Evolutionary conservation across 441 rosid genomes (phyloP).

Genomic region (Corymbia citriodora): DNA sequence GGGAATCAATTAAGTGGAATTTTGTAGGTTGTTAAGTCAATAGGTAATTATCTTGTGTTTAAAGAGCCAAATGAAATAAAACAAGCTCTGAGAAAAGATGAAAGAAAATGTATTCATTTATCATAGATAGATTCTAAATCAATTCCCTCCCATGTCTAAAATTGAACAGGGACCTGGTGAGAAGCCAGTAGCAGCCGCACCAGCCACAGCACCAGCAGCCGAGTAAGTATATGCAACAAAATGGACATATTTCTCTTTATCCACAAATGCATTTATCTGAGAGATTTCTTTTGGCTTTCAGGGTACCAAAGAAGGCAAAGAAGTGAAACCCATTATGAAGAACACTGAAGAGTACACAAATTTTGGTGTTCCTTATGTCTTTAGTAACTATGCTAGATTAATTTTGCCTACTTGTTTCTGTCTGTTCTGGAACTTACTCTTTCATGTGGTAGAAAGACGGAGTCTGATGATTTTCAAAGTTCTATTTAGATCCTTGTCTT

Average conservation of each 20-base stretch:
- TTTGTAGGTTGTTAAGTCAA: neutral
- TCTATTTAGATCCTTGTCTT: neutral
- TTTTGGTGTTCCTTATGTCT: neutral
- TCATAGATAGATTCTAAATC: neutral
- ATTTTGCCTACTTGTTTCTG: neutral
- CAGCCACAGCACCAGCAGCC: constrained; percentile 23
- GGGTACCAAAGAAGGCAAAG: constrained; percentile 62
- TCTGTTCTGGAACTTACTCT: neutral
- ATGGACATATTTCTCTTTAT: neutral
- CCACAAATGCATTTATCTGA: neutral
- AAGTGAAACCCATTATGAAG: constrained; percentile 21
- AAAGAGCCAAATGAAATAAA: neutral
- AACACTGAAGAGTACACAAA: neutral
- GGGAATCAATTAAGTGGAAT: neutral
- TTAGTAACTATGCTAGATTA: neutral
- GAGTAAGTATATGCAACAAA: constrained; percentile 30
- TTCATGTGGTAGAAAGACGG: neutral
- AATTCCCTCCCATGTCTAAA: neutral
- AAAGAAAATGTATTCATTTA: neutral
- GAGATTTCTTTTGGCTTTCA: constrained; percentile 1
- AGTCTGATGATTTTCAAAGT: neutral
- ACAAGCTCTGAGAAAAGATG: neutral
- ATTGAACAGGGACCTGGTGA: constrained; percentile 56
- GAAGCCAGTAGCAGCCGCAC: constrained; percentile 29
- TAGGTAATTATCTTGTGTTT: neutral